Conservation (phyloP, 352 stramenopile species). For the Phytophthora capsici region DNA sequence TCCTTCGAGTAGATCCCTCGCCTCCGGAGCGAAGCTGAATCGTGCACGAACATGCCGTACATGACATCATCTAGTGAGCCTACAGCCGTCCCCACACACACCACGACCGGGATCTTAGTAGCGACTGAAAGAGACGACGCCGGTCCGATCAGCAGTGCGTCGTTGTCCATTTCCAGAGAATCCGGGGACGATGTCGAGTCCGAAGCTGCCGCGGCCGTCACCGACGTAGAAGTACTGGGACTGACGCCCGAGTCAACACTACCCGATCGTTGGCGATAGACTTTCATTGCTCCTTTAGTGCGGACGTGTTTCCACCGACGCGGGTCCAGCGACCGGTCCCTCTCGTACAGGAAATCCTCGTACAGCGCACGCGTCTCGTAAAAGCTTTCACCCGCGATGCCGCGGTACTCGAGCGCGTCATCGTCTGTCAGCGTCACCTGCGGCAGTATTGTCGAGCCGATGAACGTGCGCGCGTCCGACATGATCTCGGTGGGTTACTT, state of each 20-base stretch:
- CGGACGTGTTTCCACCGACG: conserved; percentile 46
- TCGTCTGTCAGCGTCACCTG: conserved; percentile 35
- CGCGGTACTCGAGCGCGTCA: conserved; percentile 41
- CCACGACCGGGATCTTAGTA: conserved; percentile 41
- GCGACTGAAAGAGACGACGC: conserved; percentile 50
- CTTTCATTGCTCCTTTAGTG: conserved; percentile 36
- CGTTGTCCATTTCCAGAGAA: conserved; percentile 10
- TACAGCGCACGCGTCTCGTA: conserved; percentile 47
- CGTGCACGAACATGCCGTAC: conserved; percentile 51
- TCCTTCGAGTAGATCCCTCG: conserved; percentile 44
- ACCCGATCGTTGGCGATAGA: conserved; percentile 45
- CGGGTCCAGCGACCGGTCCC: conserved; percentile 30
- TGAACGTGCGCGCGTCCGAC: conserved; percentile 13
- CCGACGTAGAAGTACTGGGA: neutral
- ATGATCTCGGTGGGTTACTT: conserved; percentile 1
- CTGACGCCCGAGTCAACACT: neutral
- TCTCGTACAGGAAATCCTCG: conserved; percentile 46
- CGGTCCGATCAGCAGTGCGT: conserved; percentile 47
- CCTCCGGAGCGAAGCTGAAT: conserved; percentile 42
- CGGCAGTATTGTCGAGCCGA: conserved; percentile 28
- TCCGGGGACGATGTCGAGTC: conserved; percentile 20
- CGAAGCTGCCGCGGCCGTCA: neutral
- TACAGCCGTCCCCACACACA: conserved; percentile 41
- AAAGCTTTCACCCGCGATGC: conserved; percentile 42
- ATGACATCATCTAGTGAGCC: conserved; percentile 61